These are phyloP conservation scores for Aspergillus mulundensis DNA, from an alignment of 495 filamentous ascomycete species.

Conservation along the genomic window DNA sequence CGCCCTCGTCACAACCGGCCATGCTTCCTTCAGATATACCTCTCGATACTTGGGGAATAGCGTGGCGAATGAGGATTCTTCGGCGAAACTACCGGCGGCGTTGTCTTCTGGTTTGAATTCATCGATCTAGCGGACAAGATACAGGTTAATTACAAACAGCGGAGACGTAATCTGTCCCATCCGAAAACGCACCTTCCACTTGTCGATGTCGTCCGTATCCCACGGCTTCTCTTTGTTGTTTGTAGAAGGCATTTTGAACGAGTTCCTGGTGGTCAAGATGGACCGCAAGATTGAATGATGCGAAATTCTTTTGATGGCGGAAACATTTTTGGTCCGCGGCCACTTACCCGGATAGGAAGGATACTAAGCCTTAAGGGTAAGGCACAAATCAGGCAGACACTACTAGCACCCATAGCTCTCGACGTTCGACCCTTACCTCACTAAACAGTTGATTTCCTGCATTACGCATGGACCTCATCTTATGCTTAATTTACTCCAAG, in stretches of 20 bases:
- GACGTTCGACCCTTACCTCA: background rate
- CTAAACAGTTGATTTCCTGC: background rate
- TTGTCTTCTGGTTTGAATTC: constrained; percentile 85
- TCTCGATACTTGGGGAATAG: constrained; percentile 99
- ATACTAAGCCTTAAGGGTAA: constrained; percentile 12
- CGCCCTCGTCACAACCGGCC: constrained; percentile 75
- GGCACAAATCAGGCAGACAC: background rate
- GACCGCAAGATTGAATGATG: constrained; percentile 15
- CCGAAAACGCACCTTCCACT: constrained; percentile 69
- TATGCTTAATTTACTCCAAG: background rate
- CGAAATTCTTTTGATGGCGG: constrained; percentile 28
- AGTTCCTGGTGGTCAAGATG: constrained; percentile 3
- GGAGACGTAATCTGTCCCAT: background rate
- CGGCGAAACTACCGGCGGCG: constrained; percentile 75
- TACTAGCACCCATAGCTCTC: background rate
- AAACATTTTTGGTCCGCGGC: constrained; percentile 38
- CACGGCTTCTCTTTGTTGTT: constrained; percentile 94
- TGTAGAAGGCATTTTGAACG: constrained; percentile 75
- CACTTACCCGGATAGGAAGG: constrained; percentile 29
- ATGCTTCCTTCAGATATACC: constrained; percentile 85
- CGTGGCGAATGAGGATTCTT: constrained; percentile 87
- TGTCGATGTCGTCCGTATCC: constrained; percentile 97
- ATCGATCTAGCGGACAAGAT: constrained; percentile 53
- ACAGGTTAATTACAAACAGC: constrained; percentile 12
- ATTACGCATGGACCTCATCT: background rate